Percentiles rank a stretch among this genome's conserved stretches.
These are phyloP conservation scores for Tuber umbilicatum DNA, from an alignment of 495 filamentous ascomycete species.

Conservation along the genomic window DNA sequence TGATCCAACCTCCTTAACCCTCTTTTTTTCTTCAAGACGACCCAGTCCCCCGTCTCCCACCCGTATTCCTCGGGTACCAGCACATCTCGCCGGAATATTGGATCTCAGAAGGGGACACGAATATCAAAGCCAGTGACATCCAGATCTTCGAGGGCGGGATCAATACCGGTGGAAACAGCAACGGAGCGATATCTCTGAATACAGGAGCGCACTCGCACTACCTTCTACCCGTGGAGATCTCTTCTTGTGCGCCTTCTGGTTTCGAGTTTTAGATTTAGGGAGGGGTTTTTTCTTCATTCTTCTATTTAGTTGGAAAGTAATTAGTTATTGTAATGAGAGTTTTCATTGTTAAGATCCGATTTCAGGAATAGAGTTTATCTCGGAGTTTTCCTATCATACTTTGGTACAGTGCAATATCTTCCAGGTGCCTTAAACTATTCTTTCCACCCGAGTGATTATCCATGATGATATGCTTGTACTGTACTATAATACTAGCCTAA, in stretches of 20 bases:
- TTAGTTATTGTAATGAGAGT: background rate
- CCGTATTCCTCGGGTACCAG: slow-evolving; percentile 46
- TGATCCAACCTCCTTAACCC: background rate
- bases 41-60: slow-evolving; percentile 53
- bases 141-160: slow-evolving; percentile 14
- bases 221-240: slow-evolving; percentile 20
- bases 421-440: too few relatives aligned
- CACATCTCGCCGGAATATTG: slow-evolving; percentile 56
- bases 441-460: background rate
- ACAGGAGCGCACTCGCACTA: slow-evolving; percentile 30
- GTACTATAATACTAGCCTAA: too few relatives aligned
- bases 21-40: slow-evolving; percentile 40
- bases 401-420: background rate
- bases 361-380: background rate
- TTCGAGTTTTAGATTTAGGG: background rate
- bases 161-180: slow-evolving; percentile 10
- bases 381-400: background rate
- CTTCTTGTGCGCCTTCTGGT: background rate
- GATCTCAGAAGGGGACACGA: background rate
- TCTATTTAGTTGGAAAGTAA: background rate
- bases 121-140: slow-evolving; percentile 5
- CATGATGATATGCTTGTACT: background rate
- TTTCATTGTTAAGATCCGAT: background rate
- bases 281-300: background rate
- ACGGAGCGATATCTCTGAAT: slow-evolving; percentile 20